phyloP scores from a whole-genome alignment of 1,284 basidiomycete genomes.

The Trametes hirsuta region DNA sequence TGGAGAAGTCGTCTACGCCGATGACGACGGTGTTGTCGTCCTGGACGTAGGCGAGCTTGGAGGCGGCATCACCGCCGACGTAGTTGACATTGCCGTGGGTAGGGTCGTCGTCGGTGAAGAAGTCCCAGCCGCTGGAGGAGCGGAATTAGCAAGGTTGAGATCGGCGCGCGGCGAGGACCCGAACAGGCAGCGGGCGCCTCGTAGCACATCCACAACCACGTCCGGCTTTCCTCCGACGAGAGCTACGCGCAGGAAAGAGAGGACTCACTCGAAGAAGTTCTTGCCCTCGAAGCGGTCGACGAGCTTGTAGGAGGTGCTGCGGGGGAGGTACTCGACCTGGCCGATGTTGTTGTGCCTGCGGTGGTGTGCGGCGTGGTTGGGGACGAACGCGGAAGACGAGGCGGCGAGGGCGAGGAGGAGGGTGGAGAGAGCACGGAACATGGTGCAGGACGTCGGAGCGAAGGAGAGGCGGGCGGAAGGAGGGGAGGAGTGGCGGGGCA shows the following conservation, averaged over 20 bases:
- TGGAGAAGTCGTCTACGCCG: slow-evolving; percentile 62
- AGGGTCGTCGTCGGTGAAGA: slow-evolving; percentile 64
- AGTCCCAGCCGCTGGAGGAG: slow-evolving; percentile 58
- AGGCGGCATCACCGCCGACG: slow-evolving; percentile 43
- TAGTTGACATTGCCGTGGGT: slow-evolving; percentile 42
- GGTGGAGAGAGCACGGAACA: slow-evolving; percentile 20
- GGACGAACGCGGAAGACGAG: slow-evolving; percentile 14
- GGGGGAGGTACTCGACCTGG: slow-evolving; percentile 11
- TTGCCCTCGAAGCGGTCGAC: slow-evolving; percentile 41
- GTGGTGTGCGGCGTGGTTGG: slow-evolving; percentile 8
- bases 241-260: neutral
- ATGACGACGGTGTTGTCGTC: slow-evolving; percentile 56
- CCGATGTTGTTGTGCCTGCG: slow-evolving; percentile 15
- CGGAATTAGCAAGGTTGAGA: neutral
- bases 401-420: slow-evolving; percentile 23
- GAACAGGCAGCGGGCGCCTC: neutral
- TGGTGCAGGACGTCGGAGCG: slow-evolving; percentile 8
- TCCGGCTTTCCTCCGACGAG: neutral
- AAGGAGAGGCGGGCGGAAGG: slow-evolving; percentile 14
- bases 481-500: slow-evolving; percentile 1
- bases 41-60: slow-evolving; percentile 60
- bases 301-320: slow-evolving; percentile 35
- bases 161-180: neutral
- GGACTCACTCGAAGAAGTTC: slow-evolving; percentile 40
- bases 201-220: neutral